Base-by-base conservation (phyloP, 305 asterid species). In the Fraxinus xanthoxyloides region DNA sequence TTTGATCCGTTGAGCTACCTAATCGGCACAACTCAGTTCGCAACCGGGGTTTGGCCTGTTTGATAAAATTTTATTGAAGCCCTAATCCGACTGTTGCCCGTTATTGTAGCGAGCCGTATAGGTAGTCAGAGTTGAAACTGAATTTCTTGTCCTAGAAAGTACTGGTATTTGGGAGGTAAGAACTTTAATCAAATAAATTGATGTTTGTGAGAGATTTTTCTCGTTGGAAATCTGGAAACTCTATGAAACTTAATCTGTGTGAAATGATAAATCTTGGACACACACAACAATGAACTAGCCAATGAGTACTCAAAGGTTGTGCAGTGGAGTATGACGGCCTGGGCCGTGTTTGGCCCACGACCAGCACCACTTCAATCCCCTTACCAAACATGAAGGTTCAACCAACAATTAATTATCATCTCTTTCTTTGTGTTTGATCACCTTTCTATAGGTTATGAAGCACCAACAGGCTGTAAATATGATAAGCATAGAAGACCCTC, bases 381-480 rank as follows among this genome's bases (percentile, higher is more conserved):
- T 23, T 10, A 8, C 30, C 72, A 8, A 63, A 63, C 34, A 26
- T 63, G 72, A 24, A 10, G 17, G 7, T 63, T 63, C 72, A 9
- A 8, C 30, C 30, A 10, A 63, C 34, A 1, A 3, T 63, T 26
- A 24, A 23, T 24, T 4, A 30, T 59, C 30, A 61, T 40, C 48
- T 40, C 43, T 26, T 7, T 6, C 12, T 76, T 24, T 34, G 32
- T 70, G 10, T 40, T 38, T 51, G 48, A 26, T 59, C 38, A 46
- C 7, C 26, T 70, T 75, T 75, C 48, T 65, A 26, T 30, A 89
- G 96, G 94, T 88, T 38, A 87, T 87, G 94, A 83, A 81, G 85
- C 86, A 88, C 59, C 92, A 90, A 85, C 92, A 90, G 89, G 94
- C 97, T 15, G 90, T 89, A 81, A 87, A 86, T 89, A 89, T 92